A percentile compares a stretch with the other conserved stretches of the same genome.
Evolutionary conservation across 441 rosid genomes (phyloP).

Genomic region (Gossypium trilobum): DNA sequence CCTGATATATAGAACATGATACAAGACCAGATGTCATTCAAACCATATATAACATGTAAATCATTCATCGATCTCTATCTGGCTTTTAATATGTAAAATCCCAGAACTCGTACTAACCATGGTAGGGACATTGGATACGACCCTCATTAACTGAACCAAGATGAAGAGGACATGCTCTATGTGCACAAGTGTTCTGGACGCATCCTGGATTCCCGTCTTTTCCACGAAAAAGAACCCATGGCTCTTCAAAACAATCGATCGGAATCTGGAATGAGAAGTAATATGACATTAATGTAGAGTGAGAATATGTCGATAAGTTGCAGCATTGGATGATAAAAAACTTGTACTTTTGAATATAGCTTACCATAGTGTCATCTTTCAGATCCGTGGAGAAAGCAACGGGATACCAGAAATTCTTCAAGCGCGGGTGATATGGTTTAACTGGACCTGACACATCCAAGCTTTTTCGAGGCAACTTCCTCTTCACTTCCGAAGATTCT

Average conservation of each 20-base stretch:
- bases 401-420: slow-evolving; percentile 93
- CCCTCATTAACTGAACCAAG: slow-evolving; percentile 91
- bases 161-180: slow-evolving; percentile 93
- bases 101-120: slow-evolving; percentile 48
- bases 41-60: not conserved
- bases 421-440: slow-evolving; percentile 53
- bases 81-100: not conserved
- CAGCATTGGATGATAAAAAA: not conserved
- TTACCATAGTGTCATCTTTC: slow-evolving; percentile 84
- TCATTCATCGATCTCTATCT: not conserved
- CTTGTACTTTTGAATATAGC: not conserved
- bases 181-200: slow-evolving; percentile 86
- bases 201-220: slow-evolving; percentile 88
- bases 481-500: slow-evolving; percentile 29
- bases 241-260: slow-evolving; percentile 84
- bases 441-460: slow-evolving; percentile 87
- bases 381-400: slow-evolving; percentile 74
- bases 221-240: slow-evolving; percentile 90
- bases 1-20: slow-evolving; percentile 33
- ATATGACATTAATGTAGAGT: not conserved
- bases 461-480: slow-evolving; percentile 44
- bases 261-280: slow-evolving; percentile 46
- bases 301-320: not conserved
- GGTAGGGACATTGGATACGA: slow-evolving; percentile 87
- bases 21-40: not conserved